Evolutionary conservation across 768 basidiomycete species (phyloP).

Genomic region (Rhodosporidiobolus sp.): DNA sequence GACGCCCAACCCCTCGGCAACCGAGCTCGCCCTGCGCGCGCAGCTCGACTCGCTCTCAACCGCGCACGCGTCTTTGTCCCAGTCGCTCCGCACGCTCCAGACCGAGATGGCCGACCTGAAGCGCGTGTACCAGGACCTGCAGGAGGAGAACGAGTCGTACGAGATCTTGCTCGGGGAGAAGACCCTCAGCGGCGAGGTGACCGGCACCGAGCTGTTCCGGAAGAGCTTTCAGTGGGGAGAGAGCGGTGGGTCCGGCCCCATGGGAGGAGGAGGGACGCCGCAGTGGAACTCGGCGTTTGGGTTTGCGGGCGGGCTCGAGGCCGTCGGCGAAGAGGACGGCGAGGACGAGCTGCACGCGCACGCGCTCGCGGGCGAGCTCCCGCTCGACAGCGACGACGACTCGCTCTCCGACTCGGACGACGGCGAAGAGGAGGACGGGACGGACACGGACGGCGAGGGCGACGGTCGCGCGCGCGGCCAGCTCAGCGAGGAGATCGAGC

Average conservation of each 20-base stretch:
- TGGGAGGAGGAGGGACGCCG: neutral
- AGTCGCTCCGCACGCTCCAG: slow-evolving; percentile 77
- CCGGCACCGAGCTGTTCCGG: slow-evolving; percentile 23
- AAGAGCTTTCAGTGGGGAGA: slow-evolving; percentile 31
- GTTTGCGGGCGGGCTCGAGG: slow-evolving; percentile 18
- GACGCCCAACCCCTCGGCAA: slow-evolving; percentile 51
- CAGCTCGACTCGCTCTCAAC: slow-evolving; percentile 84
- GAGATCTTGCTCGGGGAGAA: slow-evolving; percentile 88
- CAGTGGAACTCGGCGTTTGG: neutral
- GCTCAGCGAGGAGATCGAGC: slow-evolving; percentile 29
- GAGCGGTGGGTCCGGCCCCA: neutral
- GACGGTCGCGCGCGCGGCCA: neutral
- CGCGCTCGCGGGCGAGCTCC: neutral
- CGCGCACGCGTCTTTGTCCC: slow-evolving; percentile 77
- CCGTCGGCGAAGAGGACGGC: slow-evolving; percentile 25
- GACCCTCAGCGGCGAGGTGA: slow-evolving; percentile 73
- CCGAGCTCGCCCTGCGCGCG: slow-evolving; percentile 78
- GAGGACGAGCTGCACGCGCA: neutral
- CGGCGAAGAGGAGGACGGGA: neutral
- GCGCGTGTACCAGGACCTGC: slow-evolving; percentile 70
- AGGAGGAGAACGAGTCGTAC: slow-evolving; percentile 94
- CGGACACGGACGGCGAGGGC: slow-evolving; percentile 13
- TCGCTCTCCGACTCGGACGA: neutral
- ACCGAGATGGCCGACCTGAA: slow-evolving; percentile 82
- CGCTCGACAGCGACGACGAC: neutral